Conservation (phyloP, 108 stramenopile species). For the Tribonema minus region DNA sequence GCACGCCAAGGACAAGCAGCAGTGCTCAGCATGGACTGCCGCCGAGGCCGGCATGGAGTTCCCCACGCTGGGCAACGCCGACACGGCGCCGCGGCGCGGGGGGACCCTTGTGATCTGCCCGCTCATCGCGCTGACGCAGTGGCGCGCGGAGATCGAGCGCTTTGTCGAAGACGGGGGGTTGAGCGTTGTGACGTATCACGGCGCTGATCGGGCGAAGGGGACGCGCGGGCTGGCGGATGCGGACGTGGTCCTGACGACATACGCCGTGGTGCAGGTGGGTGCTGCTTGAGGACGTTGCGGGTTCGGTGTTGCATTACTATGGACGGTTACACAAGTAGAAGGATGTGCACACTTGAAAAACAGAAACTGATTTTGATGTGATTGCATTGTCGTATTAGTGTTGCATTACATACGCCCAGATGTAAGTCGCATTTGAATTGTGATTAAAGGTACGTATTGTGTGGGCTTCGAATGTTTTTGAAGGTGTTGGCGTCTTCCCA, state of each 20-base stretch:
- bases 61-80: not conserved
- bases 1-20: conserved; percentile 16
- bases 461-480: too few species aligned
- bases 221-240: conserved; percentile 71
- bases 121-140: conserved; percentile 88
- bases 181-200: conserved; percentile 83
- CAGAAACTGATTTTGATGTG: too few species aligned
- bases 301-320: too few species aligned
- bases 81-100: conserved; percentile 16
- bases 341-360: too few species aligned
- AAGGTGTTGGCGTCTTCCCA: too few species aligned
- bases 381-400: too few species aligned
- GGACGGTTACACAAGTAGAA: too few species aligned
- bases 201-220: conserved; percentile 65
- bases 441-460: too few species aligned
- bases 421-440: too few species aligned
- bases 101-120: conserved; percentile 93
- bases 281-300: too few species aligned
- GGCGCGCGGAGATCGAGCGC: conserved; percentile 90
- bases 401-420: too few species aligned
- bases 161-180: conserved; percentile 72
- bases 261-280: conserved; percentile 82
- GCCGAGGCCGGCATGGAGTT: conserved; percentile 58
- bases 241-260: conserved; percentile 95
- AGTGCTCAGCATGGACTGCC: conserved; percentile 50